Base-by-base conservation (phyloP, 2,329 filamentous ascomycete species). In the Immersiporthe knoxdaviesiana region DNA sequence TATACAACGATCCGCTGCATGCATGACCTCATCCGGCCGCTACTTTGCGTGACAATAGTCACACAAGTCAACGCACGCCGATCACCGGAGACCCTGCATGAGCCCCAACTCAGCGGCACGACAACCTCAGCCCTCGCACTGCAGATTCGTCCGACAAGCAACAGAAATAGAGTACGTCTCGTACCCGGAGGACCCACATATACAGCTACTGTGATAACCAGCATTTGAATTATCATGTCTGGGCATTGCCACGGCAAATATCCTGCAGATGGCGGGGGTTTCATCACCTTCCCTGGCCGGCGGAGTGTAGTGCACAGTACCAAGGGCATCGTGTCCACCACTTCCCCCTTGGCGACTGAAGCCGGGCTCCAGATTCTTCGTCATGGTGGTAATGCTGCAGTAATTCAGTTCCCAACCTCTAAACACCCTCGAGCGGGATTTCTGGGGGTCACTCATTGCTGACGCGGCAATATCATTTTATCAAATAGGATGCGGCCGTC, bases 221-320 rank as follows among this genome's bases (percentile, higher is more conserved):
- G 24, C 35, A 16, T 16, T 10, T 27, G 30, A 27, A 47, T n/a
- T 10, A 37, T 21, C n/a, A 63, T 52, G 39, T 35, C 44, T 52
- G 24, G 10, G 30, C 63, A 39, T 5, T 27, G 21, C 18, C 67
- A 65, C 21, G 69, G 69, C 6, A 63, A 18, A 27, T 74, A 71
- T 37, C 69, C 72, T 21, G 52, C 65, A 12, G 64, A 70, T 32
- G 67, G 67, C 32, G 68, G 54, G 27, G 16, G 21, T 6, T 76
- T 77, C 68, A 69, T 72, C 56, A 66, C 65, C 24, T 77, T 75
- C 76, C 81, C 92, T 12, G 95, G 93, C 72, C 88, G 95, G 50
- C 87, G 95, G 71, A 97, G 94, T 74, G 93, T 96, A 32, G 92
- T 97, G 12, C 93, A 98, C 78, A 97, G 93, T 77, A 93, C 91